These are phyloP conservation scores for Malassezia caprae DNA, from an alignment of 1,284 basidiomycete genomes.

Conservation along the genomic window DNA sequence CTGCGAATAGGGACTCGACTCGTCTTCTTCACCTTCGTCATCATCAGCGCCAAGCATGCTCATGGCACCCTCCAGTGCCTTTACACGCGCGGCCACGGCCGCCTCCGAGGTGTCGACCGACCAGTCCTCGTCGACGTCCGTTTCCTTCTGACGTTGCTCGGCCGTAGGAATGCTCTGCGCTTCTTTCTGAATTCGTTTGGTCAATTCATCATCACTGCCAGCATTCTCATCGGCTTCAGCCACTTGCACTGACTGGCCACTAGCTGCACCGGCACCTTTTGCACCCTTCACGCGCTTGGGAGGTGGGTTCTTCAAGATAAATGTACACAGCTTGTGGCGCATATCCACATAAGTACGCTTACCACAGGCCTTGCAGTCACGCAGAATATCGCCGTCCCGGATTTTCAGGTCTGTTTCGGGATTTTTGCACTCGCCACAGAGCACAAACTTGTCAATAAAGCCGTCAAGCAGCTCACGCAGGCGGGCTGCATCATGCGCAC, in stretches of 20 bases:
- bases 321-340: slow-evolving; percentile 92
- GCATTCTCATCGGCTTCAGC: slow-evolving; percentile 34
- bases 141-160: slow-evolving; percentile 53
- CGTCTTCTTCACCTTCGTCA: slow-evolving; percentile 60
- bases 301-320: slow-evolving; percentile 92
- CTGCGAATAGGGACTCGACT: slow-evolving; percentile 60
- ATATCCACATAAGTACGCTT: slow-evolving; percentile 84
- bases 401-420: slow-evolving; percentile 93
- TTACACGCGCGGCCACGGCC: slow-evolving; percentile 75
- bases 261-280: slow-evolving; percentile 44
- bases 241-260: slow-evolving; percentile 63
- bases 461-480: slow-evolving; percentile 88
- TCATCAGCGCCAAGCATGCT: slow-evolving; percentile 56
- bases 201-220: slow-evolving; percentile 51
- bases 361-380: slow-evolving; percentile 98
- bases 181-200: slow-evolving; percentile 54
- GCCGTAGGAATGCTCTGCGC: slow-evolving; percentile 46
- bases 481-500: slow-evolving; percentile 81
- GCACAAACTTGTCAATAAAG: slow-evolving; percentile 92
- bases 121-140: slow-evolving; percentile 60
- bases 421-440: slow-evolving; percentile 96
- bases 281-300: slow-evolving; percentile 55
- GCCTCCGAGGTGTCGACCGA: slow-evolving; percentile 81
- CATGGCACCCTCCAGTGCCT: slow-evolving; percentile 63
- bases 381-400: slow-evolving; percentile 72